Conservation (phyloP, 176 grass and related monocot species). For the Avena eriantha region DNA sequence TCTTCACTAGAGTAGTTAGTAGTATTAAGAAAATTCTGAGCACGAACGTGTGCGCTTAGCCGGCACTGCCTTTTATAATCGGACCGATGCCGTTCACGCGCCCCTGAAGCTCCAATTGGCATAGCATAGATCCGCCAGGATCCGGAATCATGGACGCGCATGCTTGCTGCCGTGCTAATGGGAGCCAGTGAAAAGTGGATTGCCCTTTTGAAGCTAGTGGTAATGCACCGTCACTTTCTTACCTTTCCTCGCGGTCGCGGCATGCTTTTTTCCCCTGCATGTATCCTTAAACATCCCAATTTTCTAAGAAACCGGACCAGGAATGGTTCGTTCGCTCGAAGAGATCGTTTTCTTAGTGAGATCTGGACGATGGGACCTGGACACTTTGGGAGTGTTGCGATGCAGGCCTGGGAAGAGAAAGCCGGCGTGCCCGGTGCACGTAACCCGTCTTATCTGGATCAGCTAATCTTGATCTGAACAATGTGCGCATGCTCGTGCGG, state of each 20-base stretch:
- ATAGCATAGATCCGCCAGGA: background rate
- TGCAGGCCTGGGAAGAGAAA: no score
- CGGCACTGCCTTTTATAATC: conserved; percentile 25
- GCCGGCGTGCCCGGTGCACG: no score
- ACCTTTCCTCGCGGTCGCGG: no score
- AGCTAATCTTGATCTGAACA: background rate
- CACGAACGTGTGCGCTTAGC: background rate
- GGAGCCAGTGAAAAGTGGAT: conserved; percentile 13
- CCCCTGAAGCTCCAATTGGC: conserved; percentile 50
- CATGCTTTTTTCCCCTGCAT: no score
- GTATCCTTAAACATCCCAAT: background rate
- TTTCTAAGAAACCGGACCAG: background rate
- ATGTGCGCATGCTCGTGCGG: background rate
- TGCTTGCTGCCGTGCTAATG: background rate
- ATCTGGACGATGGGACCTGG: background rate
- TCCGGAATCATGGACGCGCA: background rate
- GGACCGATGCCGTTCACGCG: conserved; percentile 9
- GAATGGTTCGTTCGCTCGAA: background rate
- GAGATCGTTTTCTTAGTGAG: background rate
- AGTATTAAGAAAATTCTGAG: no score
- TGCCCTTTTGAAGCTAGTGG: conserved; percentile 19
- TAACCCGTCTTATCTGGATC: no score
- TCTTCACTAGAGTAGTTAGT: no score
- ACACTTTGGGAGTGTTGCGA: background rate
- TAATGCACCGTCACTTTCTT: conserved; percentile 39